Base-by-base conservation (phyloP, 306 rosid species). In the Malus sylvestris region DNA sequence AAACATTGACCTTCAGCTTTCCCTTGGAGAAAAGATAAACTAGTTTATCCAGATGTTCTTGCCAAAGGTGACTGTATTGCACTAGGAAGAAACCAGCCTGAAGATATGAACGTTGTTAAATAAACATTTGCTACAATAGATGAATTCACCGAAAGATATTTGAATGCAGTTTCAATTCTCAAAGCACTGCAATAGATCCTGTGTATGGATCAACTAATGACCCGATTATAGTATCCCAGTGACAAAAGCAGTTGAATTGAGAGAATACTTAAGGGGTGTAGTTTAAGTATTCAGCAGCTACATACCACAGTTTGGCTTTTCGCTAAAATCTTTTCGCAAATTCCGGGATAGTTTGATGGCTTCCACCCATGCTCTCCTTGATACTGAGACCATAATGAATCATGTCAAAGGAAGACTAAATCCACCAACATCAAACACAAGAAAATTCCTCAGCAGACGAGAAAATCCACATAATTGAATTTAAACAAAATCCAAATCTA, bases 241-340 rank as follows among this genome's bases (percentile, higher is more conserved):
- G 25, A 4, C 15, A 60, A 60, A 22, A 23, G 25, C 65, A 60
- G 65, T 25, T 22, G 65, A 60, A 22, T 10, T 22, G 16, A 42
- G 64, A 59, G 64, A 59, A 22, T 25, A 60, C 62, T 6, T 1
- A 5, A 22, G 64, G 68, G 22, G 53, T 49, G 29, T 70, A 77
- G 18, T 61, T 70, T 77, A 68, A 68, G 46, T 68, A 68, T 76
- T 70, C 62, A 42, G 64, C 10, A 52, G 81, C 46, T 85, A 85
- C 97, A 87, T 89, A 95, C 98, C 90, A 95, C 86, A 67, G 98
- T 86, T 82, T 92, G 97, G 85, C 98, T 95, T 85, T 95, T 92
- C 0, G 94, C 82, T 70, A 95, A 87, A 68, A 95, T 69, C 91
- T 86, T 95, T 83, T 95, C 97, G 1, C 89, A 95, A 22, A 95